Base-by-base conservation (phyloP, 768 basidiomycete species). In the Pleurotus tuoliensis region DNA sequence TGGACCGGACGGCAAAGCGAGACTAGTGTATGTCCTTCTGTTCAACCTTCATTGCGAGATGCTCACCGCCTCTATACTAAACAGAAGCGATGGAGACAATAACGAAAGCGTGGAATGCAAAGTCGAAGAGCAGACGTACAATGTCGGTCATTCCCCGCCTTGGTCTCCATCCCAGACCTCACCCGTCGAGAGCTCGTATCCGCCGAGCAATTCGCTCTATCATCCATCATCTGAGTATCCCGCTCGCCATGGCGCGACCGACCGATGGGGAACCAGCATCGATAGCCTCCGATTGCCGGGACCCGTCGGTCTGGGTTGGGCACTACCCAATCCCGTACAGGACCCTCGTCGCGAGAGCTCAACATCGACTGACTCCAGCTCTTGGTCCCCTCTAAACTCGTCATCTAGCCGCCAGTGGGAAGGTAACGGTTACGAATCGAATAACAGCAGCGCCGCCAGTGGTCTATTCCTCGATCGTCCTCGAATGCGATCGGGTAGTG, bases 1-100 rank as follows among this genome's bases (percentile, higher is more conserved):
- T 37, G 87, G 86, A 8, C 77, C 82, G 3, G 88, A 92, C 61
- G 85, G 88, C 15, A 80, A 83, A 55, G 76, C 81, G 20, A 75
- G 83, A 57, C 82, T 89, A 51, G 80, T 84, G 86, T 88, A 70
- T 68, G 83, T 77, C 3, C 15, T 44, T 15, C 37, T 20, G 55
- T 47, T 30, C 37, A 45, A 52, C 34, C 55, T 47, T 27, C 40
- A 47, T n/a, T 16, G 16, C 12, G 34, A 38, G 53, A 43, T 55
- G 30, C 55, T 63, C 59, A 62, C n/a, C 45, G 47, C 62, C 37
- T 62, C 44, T n/a, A 20, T 39, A 13, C 37, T 58, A 38, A 38
- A 40, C 58, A 75, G 73, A 24, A 73, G 73, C 52, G 78, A 78
- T 58, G 66, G 74, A 16, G 81, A 82, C 63, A 78, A 81, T 47